Evolutionary conservation across 768 basidiomycete species (phyloP).

Genomic region (Panus rudis): DNA sequence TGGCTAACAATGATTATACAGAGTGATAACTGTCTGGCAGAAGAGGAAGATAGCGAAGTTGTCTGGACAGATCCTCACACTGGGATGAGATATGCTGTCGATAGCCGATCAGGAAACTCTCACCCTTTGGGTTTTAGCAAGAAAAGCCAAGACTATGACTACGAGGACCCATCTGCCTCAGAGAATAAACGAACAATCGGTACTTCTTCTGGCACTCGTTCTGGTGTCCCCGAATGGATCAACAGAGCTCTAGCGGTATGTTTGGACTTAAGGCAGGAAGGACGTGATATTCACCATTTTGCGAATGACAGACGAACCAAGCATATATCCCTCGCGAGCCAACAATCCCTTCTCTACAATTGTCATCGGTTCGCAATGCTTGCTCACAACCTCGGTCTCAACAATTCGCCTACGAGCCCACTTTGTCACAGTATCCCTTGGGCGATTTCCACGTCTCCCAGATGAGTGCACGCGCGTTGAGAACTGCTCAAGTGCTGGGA

Average conservation of each 20-base stretch:
- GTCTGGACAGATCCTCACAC: slow-evolving; percentile 62
- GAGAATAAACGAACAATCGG: too few species aligned
- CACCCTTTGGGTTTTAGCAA: slow-evolving; percentile 17
- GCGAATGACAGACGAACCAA: slow-evolving; percentile 40
- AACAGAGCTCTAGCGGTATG: slow-evolving; percentile 49
- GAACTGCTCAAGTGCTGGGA: slow-evolving; percentile 52
- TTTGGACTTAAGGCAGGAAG: background rate
- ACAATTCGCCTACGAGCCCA: background rate
- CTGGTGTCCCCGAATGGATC: slow-evolving; percentile 59
- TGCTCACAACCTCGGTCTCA: background rate
- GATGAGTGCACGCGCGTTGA: background rate
- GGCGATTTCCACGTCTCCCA: background rate
- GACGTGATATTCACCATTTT: slow-evolving; percentile 1
- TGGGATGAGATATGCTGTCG: slow-evolving; percentile 50
- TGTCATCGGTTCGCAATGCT: slow-evolving; percentile 9
- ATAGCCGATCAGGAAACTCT: slow-evolving; percentile 67
- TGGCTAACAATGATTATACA: background rate
- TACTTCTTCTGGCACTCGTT: too few species aligned
- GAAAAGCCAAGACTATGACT: too few species aligned
- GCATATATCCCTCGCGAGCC: slow-evolving; percentile 44
- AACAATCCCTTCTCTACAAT: slow-evolving; percentile 34
- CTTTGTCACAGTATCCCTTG: background rate
- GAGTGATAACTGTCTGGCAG: background rate
- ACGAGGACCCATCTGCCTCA: too few species aligned
- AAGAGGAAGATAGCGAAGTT: slow-evolving; percentile 23